Evolutionary conservation across 495 filamentous ascomycete genomes (phyloP).

Genomic region (Penicillium ucsense): DNA sequence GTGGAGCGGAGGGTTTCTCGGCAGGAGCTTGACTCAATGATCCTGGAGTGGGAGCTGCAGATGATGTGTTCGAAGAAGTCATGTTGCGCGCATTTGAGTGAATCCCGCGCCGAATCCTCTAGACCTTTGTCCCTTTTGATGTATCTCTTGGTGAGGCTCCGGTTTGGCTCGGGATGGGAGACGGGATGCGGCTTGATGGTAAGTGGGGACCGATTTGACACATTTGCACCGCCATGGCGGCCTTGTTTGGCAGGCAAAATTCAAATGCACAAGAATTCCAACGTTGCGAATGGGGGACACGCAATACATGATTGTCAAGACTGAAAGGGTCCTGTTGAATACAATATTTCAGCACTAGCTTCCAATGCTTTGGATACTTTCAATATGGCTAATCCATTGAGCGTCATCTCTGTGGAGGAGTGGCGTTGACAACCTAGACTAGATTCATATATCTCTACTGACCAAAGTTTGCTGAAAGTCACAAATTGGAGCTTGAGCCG

Average conservation of each 20-base stretch:
- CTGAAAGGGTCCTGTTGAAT: too few species aligned
- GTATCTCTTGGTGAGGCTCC: constrained; percentile 5
- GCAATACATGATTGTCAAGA: too few species aligned
- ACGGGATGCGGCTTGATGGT: not conserved
- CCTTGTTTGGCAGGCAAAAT: not conserved
- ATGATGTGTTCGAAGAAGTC: constrained; percentile 13
- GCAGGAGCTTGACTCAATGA: constrained; percentile 15
- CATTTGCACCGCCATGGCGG: constrained; percentile 2
- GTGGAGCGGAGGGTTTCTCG: constrained; percentile 20
- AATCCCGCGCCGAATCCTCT: constrained; percentile 2
- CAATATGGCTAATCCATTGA: too few species aligned
- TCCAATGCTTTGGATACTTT: too few species aligned
- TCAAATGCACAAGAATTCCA: too few species aligned
- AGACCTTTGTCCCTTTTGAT: not conserved
- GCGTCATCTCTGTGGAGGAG: too few species aligned
- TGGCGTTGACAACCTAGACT: too few species aligned
- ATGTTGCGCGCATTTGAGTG: constrained; percentile 9
- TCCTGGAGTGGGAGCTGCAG: constrained; percentile 4
- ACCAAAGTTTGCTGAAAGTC: too few species aligned
- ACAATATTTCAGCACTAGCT: too few species aligned
- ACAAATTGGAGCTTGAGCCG: too few species aligned
- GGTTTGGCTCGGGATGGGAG: constrained; percentile 7
- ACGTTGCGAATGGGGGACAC: too few species aligned
- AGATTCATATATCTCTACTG: too few species aligned
- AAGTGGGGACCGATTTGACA: constrained; percentile 6